phyloP scores from a whole-genome alignment of 441 rosid genomes.

The Corymbia citriodora region DNA sequence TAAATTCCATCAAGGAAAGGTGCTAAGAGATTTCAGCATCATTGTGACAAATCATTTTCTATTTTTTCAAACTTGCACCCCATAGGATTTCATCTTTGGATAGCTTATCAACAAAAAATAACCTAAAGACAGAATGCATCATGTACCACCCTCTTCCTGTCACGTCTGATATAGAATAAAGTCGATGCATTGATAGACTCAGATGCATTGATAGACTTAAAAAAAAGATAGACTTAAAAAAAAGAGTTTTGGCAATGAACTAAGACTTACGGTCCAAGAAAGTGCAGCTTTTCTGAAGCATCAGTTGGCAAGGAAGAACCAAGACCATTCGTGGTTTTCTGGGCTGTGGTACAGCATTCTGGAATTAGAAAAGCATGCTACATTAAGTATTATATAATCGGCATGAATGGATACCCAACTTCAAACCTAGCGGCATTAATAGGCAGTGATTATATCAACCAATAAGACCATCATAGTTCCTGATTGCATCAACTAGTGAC shows the following conservation, averaged over 20 bases:
- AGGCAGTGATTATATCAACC: not conserved
- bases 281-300: slow-evolving; percentile 59
- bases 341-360: slow-evolving; percentile 34
- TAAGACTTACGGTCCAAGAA: slow-evolving; percentile 75
- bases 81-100: not conserved
- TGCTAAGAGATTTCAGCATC: not conserved
- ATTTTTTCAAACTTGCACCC: not conserved
- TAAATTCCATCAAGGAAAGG: not conserved
- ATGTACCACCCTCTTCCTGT: not conserved
- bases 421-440: not conserved
- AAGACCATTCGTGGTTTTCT: slow-evolving; percentile 30
- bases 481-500: not conserved
- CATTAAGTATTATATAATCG: not conserved
- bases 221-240: not conserved
- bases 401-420: not conserved
- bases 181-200: not conserved
- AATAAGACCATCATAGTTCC: not conserved
- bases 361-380: slow-evolving; percentile 3
- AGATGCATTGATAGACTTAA: too few species aligned
- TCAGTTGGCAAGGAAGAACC: slow-evolving; percentile 41
- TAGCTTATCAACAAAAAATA: not conserved
- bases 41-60: not conserved
- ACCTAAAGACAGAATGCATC: not conserved
- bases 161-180: not conserved
- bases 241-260: not conserved